Base-by-base conservation (phyloP, 176 grass and related monocot genomes). In the Carex scoparia region DNA sequence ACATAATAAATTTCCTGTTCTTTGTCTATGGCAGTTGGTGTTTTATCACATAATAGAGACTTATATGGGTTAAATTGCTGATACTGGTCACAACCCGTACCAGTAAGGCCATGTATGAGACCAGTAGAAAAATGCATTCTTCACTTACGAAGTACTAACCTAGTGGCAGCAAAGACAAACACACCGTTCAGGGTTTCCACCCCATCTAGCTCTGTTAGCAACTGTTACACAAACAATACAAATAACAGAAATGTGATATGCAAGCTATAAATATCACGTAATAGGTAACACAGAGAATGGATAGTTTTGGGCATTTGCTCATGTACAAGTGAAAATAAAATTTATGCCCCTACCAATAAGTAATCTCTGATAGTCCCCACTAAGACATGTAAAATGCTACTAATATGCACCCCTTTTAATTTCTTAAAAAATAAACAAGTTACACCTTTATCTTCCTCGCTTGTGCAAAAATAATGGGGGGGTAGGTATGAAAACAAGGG, bases 161-260 rank as follows among this genome's bases (percentile, higher is more conserved):
- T 97, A 11, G 95, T 97, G 59, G 93, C 93, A 77, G 96, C 96
- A 94, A 98, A 98, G 65, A 98, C 96, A 90, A 95, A 95, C 80
- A 95, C 96, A 44, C 93, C 96, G 11, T 87, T 98, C 79, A 98
- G 85, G 80, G 93, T 87, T 85, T 98, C 96, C 60, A 98, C 96
- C 68, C 96, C 95, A 89, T 98, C 93, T 61, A 98, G 86, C 88
- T 95, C 95, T 44, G 91, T 98, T 80, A 98, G 88, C 77, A 98
- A 89, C 95, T 98, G 95, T 86, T 86, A 13, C 88, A 61, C 77
- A 91, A 73, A 27, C 76, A 80, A 79, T 15, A 81, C 42, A 57
- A 38, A 42, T 27, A 42, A 48, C 4, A 55, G 16, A 79, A 84
- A 60, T 33, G 66, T 16, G 5, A 84, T 74, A n/a, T 60, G 0